Percentiles rank a stretch among this genome's conserved stretches.
Evolutionary conservation across 129 eudicot genomes (phyloP).

Genomic region (Apium graveolens): DNA sequence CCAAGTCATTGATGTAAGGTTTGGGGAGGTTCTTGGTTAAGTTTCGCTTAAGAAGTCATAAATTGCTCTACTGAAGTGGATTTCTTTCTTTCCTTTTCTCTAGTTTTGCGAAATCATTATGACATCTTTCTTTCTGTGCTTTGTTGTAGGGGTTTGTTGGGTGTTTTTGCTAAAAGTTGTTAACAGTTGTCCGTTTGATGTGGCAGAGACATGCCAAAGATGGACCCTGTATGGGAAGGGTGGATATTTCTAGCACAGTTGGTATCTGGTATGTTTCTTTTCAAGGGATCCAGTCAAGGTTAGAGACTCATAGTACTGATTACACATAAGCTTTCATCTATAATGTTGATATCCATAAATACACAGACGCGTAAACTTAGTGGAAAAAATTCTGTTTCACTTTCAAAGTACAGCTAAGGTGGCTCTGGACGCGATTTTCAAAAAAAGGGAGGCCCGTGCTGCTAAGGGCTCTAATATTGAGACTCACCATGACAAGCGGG

Average conservation of each 20-base stretch:
- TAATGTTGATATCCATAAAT: neutral
- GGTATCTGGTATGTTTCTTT: neutral
- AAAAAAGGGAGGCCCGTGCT: no score
- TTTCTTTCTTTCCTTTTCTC: neutral
- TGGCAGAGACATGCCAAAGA: neutral
- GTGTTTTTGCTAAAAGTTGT: neutral
- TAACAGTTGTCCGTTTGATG: neutral
- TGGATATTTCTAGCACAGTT: neutral
- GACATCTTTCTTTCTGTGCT: neutral
- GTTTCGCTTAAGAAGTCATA: neutral
- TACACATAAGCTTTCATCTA: neutral
- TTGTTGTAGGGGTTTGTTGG: neutral
- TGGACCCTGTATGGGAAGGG: neutral
- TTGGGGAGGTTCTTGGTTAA: neutral
- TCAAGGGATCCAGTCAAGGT: conserved; percentile 4
- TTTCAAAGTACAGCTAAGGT: conserved; percentile 1
- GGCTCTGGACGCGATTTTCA: no score
- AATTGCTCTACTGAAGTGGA: neutral
- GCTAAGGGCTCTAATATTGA: no score
- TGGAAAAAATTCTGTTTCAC: neutral
- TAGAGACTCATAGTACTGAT: neutral
- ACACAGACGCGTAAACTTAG: neutral
- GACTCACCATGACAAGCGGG: no score
- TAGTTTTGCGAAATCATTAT: neutral
- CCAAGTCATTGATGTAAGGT: neutral